These are phyloP conservation scores for Dipteronia sinensis DNA, from an alignment of 345 rosid species.

Conservation along the genomic window DNA sequence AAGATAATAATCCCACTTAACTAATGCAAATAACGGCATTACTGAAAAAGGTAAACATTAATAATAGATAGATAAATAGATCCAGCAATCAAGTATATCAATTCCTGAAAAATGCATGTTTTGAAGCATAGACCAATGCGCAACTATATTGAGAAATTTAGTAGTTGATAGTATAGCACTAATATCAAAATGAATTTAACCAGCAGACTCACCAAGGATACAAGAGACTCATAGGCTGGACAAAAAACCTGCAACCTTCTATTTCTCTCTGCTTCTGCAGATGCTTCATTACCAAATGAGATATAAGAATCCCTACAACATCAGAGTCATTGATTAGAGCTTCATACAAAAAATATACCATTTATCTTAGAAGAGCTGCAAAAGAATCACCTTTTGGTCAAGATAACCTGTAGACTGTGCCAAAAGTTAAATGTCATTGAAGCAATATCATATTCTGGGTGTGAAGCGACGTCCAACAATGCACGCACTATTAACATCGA, in stretches of 20 bases:
- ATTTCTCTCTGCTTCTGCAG: slow-evolving; percentile 80
- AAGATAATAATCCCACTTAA: too few species aligned
- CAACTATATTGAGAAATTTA: background rate
- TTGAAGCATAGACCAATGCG: too few species aligned
- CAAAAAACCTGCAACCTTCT: slow-evolving; percentile 76
- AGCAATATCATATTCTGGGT: slow-evolving; percentile 94
- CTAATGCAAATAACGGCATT: too few species aligned
- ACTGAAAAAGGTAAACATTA: too few species aligned
- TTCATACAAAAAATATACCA: slow-evolving; percentile 21
- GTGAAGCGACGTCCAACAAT: slow-evolving; percentile 87
- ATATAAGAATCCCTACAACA: slow-evolving; percentile 70
- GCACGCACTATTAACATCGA: slow-evolving; percentile 88
- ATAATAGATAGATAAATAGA: too few species aligned
- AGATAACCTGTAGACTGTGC: slow-evolving; percentile 92
- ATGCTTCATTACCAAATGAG: slow-evolving; percentile 68
- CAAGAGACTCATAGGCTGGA: slow-evolving; percentile 78
- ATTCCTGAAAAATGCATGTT: too few species aligned
- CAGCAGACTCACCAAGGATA: slow-evolving; percentile 75
- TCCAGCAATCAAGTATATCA: too few species aligned
- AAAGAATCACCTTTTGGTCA: slow-evolving; percentile 72
- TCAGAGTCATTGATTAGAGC: slow-evolving; percentile 27
- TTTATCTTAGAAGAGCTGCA: slow-evolving; percentile 19
- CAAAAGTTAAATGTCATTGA: slow-evolving; percentile 99
- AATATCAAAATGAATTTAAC: slow-evolving; percentile 12
- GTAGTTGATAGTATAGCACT: background rate